These are phyloP conservation scores for Fallopia convolvulus DNA, from an alignment of 148 eudicot species.

Conservation along the genomic window DNA sequence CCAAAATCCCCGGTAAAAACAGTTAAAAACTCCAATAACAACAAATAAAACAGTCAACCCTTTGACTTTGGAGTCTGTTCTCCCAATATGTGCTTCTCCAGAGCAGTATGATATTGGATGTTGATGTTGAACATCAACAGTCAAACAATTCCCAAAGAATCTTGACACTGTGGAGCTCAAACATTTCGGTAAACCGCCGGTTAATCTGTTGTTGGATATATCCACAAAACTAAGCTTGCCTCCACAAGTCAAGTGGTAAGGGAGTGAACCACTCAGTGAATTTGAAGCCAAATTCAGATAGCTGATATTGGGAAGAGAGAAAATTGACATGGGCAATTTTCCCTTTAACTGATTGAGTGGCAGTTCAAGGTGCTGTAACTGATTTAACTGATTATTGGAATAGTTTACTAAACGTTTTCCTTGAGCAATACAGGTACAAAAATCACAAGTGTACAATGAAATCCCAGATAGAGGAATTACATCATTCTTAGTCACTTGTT, in stretches of 20 bases:
- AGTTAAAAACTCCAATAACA: slow-evolving; percentile 27
- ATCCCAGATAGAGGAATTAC: too few relatives aligned
- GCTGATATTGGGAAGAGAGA: slow-evolving; percentile 47
- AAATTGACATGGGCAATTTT: slow-evolving; percentile 31
- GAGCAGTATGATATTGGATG: slow-evolving; percentile 43
- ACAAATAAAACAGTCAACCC: slow-evolving; percentile 21
- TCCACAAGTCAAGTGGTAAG: slow-evolving; percentile 46
- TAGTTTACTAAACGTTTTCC: too few relatives aligned
- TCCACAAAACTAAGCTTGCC: slow-evolving; percentile 44
- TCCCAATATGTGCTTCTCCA: slow-evolving; percentile 17
- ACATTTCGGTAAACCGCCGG: slow-evolving; percentile 48
- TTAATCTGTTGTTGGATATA: slow-evolving; percentile 49
- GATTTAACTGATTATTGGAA: slow-evolving; percentile 25
- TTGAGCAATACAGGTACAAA: too few relatives aligned
- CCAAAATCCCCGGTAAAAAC: slow-evolving; percentile 35
- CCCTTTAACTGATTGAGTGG: slow-evolving; percentile 48
- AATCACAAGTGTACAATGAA: too few relatives aligned
- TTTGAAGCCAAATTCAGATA: slow-evolving; percentile 61
- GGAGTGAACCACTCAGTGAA: slow-evolving; percentile 50
- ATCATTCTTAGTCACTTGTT: too few relatives aligned
- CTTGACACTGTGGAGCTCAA: slow-evolving; percentile 33
- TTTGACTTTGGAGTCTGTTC: slow-evolving; percentile 24
- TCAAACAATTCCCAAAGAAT: slow-evolving; percentile 50
- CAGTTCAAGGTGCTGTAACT: slow-evolving; percentile 54
- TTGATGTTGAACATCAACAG: slow-evolving; percentile 35